Evolutionary conservation across 2,329 filamentous ascomycete genomes (phyloP).

Genomic region (Clarireedia monteithiana): DNA sequence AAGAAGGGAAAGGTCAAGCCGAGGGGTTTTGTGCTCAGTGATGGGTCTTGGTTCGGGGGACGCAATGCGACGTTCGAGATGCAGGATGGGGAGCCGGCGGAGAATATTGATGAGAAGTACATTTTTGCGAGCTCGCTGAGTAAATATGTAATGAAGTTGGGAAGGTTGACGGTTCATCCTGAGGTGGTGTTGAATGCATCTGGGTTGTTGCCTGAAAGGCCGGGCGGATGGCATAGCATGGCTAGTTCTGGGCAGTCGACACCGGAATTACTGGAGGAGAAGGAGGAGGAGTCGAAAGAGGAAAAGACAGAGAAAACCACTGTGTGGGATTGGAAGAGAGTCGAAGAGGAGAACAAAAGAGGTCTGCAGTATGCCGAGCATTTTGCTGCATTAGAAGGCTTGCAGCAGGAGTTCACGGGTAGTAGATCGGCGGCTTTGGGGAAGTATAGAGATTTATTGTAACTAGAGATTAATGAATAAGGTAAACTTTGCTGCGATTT

Average conservation of each 20-base stretch:
- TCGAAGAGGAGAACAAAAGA: slow-evolving; percentile 46
- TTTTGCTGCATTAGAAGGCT: slow-evolving; percentile 48
- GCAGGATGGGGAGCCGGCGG: slow-evolving; percentile 31
- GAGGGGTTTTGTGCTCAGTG: slow-evolving; percentile 33
- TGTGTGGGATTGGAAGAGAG: slow-evolving; percentile 49
- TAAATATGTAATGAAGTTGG: slow-evolving; percentile 80
- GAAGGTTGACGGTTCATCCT: slow-evolving; percentile 76
- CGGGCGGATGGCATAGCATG: slow-evolving; percentile 51
- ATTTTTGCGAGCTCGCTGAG: slow-evolving; percentile 65
- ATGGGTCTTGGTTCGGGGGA: slow-evolving; percentile 34
- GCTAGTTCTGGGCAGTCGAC: slow-evolving; percentile 25
- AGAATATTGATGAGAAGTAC: slow-evolving; percentile 47
- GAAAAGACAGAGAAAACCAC: slow-evolving; percentile 2
- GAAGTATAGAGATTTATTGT: slow-evolving; percentile 27
- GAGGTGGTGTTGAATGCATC: slow-evolving; percentile 65
- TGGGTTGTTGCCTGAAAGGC: slow-evolving; percentile 65
- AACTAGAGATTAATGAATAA: neutral
- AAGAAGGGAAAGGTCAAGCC: slow-evolving; percentile 51
- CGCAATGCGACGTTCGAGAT: slow-evolving; percentile 34
- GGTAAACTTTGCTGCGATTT: too few species aligned
- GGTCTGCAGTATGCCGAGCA: slow-evolving; percentile 48
- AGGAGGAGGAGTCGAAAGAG: slow-evolving; percentile 7
- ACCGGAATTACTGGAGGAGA: slow-evolving; percentile 20
- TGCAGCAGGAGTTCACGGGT: slow-evolving; percentile 33
- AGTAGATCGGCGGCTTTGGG: slow-evolving; percentile 27